Conservation (phyloP, 305 asterid species). For the Fraxinus greggii region DNA sequence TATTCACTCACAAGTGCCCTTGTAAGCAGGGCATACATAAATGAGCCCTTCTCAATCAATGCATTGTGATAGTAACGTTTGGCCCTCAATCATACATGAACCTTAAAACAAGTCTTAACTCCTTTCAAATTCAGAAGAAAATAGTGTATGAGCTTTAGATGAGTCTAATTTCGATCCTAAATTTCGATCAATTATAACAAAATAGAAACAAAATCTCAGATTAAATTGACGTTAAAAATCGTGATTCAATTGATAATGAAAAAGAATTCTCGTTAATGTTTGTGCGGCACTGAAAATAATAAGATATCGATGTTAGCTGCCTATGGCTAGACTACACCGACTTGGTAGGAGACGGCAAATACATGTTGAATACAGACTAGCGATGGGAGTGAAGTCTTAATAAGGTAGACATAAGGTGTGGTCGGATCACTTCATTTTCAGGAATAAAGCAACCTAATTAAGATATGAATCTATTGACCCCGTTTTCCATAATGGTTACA, state of each 20-base stretch:
- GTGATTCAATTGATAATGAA: background rate
- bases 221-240: background rate
- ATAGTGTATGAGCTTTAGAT: background rate
- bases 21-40: background rate
- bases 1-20: background rate
- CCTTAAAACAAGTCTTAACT: background rate
- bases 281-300: background rate
- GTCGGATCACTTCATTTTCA: background rate
- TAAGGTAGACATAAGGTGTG: background rate
- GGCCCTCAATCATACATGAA: background rate
- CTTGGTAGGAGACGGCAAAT: background rate
- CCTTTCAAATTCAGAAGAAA: background rate
- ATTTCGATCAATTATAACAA: background rate
- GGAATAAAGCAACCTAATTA: background rate
- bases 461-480: background rate
- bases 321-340: background rate
- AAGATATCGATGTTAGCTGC: background rate
- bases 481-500: background rate
- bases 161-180: background rate
- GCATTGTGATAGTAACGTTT: background rate
- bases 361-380: background rate
- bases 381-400: background rate
- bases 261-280: background rate
- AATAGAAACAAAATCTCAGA: background rate
- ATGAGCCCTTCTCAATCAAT: background rate